Conservation (phyloP, 768 basidiomycete genomes). For the Clitopilus hobsonii region DNA sequence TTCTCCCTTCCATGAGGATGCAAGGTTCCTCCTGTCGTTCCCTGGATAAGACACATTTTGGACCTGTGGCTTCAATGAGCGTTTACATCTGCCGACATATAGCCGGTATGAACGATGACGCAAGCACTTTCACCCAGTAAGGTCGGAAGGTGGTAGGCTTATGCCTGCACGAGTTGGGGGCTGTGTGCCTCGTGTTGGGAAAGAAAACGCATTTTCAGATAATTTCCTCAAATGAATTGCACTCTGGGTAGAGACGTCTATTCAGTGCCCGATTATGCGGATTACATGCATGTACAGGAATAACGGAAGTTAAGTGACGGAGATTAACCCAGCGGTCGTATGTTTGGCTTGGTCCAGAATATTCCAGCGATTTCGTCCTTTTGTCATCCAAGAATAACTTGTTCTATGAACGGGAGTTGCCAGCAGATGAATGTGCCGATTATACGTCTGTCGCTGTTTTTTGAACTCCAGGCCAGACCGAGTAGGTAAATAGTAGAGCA, state of each 20-base stretch:
- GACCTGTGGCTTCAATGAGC: no score
- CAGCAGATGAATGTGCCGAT: no score
- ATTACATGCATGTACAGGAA: not conserved
- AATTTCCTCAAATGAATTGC: not conserved
- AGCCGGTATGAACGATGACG: not conserved
- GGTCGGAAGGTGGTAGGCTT: no score
- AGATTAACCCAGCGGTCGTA: not conserved
- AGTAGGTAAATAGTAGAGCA: no score
- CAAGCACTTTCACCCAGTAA: not conserved
- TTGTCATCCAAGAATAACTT: not conserved
- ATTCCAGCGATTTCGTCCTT: not conserved
- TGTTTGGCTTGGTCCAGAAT: not conserved
- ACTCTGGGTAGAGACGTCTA: not conserved
- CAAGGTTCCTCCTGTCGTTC: no score
- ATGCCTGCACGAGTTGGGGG: not conserved
- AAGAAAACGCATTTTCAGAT: no score
- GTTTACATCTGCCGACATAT: not conserved
- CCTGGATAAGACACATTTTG: no score
- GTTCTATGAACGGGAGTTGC: no score
- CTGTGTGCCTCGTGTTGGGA: not conserved
- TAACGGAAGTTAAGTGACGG: not conserved
- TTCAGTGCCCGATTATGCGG: not conserved
- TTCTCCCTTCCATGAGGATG: no score
- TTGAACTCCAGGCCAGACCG: no score
- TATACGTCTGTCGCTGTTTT: no score